phyloP scores from a whole-genome alignment of 2,329 filamentous ascomycete genomes.

The Fusarium sp. region DNA sequence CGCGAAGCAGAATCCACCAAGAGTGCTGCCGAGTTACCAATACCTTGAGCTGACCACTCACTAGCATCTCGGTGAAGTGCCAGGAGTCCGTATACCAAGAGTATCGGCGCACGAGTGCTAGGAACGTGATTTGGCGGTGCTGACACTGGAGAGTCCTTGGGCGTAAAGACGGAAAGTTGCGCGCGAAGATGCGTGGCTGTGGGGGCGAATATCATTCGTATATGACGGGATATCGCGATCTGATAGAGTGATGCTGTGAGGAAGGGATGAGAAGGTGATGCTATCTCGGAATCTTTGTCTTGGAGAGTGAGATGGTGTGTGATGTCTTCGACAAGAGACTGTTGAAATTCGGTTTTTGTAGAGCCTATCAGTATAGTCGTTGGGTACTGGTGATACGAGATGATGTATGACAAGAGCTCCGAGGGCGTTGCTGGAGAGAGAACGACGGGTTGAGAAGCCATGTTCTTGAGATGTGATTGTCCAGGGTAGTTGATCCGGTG shows the following conservation, averaged over 20 bases:
- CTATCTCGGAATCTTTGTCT: not conserved
- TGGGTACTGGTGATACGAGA: constrained; percentile 66
- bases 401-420: constrained; percentile 73
- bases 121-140: constrained; percentile 50
- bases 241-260: constrained; percentile 75
- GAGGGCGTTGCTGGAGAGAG: constrained; percentile 66
- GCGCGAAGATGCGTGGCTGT: constrained; percentile 82
- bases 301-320: constrained; percentile 34
- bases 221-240: constrained; percentile 74
- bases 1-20: constrained; percentile 71
- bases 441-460: constrained; percentile 53
- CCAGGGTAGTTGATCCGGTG: constrained; percentile 23
- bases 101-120: constrained; percentile 49
- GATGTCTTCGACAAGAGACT: constrained; percentile 65
- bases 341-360: constrained; percentile 72
- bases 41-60: constrained; percentile 81
- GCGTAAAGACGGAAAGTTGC: constrained; percentile 71
- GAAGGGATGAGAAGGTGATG: constrained; percentile 49
- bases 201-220: constrained; percentile 78
- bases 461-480: constrained; percentile 11
- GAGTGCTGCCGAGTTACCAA: constrained; percentile 71
- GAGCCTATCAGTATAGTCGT: constrained; percentile 80
- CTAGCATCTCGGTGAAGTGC: constrained; percentile 74
- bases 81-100: constrained; percentile 75
- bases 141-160: constrained; percentile 50